Percentiles rank a stretch among this genome's conserved stretches.
phyloP scores from a whole-genome alignment of 148 eudicot genomes.

The Cornus controversa region DNA sequence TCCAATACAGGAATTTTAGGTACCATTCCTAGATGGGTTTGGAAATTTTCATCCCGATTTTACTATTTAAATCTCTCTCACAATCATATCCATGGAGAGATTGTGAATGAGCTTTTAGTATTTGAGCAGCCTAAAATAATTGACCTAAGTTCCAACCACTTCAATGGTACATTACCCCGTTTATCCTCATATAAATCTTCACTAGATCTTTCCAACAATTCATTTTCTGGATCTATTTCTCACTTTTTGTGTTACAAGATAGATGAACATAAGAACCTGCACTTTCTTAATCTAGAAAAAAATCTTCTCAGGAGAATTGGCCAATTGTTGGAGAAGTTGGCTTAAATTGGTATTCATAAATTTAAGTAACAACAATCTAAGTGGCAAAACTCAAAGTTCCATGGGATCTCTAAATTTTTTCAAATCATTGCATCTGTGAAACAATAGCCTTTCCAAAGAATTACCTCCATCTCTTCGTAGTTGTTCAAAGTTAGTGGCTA shows the following conservation, averaged over 20 bases:
- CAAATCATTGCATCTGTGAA: neutral
- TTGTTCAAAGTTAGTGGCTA: neutral
- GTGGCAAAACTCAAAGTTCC: neutral
- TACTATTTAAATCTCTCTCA: too few relatives aligned
- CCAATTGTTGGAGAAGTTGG: too few relatives aligned
- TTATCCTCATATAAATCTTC: neutral
- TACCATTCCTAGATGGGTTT: too few relatives aligned
- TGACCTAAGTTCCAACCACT: neutral
- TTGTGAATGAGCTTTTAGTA: neutral
- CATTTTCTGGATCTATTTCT: too few relatives aligned
- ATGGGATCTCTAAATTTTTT: neutral
- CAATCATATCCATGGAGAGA: neutral
- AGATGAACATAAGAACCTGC: too few relatives aligned
- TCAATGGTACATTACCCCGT: neutral
- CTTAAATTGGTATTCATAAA: too few relatives aligned
- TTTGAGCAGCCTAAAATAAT: accelerated
- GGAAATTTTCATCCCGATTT: too few relatives aligned
- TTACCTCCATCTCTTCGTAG: slow-evolving; percentile 9
- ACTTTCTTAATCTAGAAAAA: too few relatives aligned
- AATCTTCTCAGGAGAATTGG: too few relatives aligned
- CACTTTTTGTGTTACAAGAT: too few relatives aligned
- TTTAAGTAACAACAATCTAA: neutral
- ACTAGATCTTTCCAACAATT: neutral
- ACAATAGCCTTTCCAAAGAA: too few relatives aligned
- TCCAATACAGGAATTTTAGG: too few relatives aligned